Evolutionary conservation across 2,329 filamentous ascomycete species (phyloP).

Genomic region (Aspergillus felis): DNA sequence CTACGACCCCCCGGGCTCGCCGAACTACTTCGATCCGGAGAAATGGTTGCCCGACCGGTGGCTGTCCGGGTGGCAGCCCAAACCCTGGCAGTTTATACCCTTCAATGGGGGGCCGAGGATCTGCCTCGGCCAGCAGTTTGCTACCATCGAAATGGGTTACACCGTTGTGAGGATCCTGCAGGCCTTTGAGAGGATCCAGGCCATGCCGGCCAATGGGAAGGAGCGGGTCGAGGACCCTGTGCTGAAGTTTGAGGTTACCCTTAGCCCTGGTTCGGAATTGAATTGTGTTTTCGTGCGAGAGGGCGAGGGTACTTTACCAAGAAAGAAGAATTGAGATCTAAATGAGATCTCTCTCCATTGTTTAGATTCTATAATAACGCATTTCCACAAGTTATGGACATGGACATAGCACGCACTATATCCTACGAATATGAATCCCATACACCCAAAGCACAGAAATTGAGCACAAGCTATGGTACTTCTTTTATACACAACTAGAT

Average conservation of each 20-base stretch:
- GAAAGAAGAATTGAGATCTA: neutral
- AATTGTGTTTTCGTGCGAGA: conserved; percentile 39
- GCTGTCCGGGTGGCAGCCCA: conserved; percentile 48
- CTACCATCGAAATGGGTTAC: conserved; percentile 56
- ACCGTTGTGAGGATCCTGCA: conserved; percentile 43
- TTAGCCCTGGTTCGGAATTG: conserved; percentile 35
- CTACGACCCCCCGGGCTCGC: conserved; percentile 41
- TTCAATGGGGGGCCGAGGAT: conserved; percentile 53
- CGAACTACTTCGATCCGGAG: conserved; percentile 38
- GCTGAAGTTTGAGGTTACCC: conserved; percentile 36
- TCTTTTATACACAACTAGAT: neutral
- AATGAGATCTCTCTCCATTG: neutral
- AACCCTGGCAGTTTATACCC: conserved; percentile 53
- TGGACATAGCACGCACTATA: neutral
- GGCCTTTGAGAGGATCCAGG: conserved; percentile 36
- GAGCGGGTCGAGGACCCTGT: conserved; percentile 33
- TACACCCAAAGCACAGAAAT: neutral
- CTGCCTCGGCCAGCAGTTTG: conserved; percentile 59
- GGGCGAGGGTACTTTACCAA: conserved; percentile 10
- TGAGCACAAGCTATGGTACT: neutral
- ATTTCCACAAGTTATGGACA: neutral
- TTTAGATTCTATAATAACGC: neutral
- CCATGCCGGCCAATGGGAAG: conserved; percentile 27
- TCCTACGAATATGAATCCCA: neutral
- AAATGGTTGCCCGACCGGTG: conserved; percentile 51